These are phyloP conservation scores for Mimosa pudica DNA, from an alignment of 306 rosid species.

Conservation along the genomic window DNA sequence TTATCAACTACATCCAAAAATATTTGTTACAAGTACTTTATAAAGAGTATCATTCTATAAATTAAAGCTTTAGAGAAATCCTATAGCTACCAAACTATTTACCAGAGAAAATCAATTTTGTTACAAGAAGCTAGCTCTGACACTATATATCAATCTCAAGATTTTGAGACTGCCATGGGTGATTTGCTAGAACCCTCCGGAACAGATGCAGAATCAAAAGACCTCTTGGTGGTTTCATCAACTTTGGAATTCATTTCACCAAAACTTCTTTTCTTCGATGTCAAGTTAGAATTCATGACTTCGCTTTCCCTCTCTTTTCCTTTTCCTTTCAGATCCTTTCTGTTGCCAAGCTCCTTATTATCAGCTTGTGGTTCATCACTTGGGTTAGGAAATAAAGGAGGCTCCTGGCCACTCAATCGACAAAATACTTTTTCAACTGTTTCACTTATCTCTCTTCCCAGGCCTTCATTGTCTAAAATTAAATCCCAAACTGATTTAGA, in stretches of 20 bases:
- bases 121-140: slow-evolving; percentile 21
- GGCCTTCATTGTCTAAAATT: slow-evolving; percentile 73
- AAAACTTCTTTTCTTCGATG: slow-evolving; percentile 74
- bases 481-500: slow-evolving; percentile 98
- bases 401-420: slow-evolving; percentile 83
- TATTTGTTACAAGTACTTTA: slow-evolving; percentile 24
- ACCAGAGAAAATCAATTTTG: slow-evolving; percentile 39
- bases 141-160: slow-evolving; percentile 37
- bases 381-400: slow-evolving; percentile 71
- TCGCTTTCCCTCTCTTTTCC: slow-evolving; percentile 56
- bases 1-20: slow-evolving; percentile 24
- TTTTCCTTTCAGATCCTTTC: slow-evolving; percentile 58
- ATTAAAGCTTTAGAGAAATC: slow-evolving; percentile 31
- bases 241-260: slow-evolving; percentile 54
- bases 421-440: slow-evolving; percentile 90
- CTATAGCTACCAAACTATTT: slow-evolving; percentile 40
- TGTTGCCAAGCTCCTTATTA: slow-evolving; percentile 51
- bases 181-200: slow-evolving; percentile 50
- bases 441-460: slow-evolving; percentile 85
- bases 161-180: slow-evolving; percentile 44
- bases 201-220: slow-evolving; percentile 43
- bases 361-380: slow-evolving; percentile 51
- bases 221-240: slow-evolving; percentile 43
- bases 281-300: slow-evolving; percentile 40
- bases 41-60: slow-evolving; percentile 14